These are phyloP conservation scores for Hypoxylon sp. DNA, from an alignment of 2,329 filamentous ascomycete genomes.

Conservation along the genomic window DNA sequence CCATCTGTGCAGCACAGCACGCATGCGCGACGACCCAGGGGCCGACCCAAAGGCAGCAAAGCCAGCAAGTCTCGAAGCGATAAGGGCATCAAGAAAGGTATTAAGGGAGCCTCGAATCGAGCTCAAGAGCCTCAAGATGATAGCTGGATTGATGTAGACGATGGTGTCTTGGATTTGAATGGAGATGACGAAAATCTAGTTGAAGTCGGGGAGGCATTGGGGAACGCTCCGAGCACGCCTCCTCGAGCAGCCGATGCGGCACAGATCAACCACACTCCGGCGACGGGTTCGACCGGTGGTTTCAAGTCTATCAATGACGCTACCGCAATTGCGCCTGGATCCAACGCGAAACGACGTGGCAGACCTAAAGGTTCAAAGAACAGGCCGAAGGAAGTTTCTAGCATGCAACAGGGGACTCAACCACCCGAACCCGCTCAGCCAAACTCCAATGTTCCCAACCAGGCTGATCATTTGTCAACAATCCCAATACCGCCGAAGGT, in stretches of 20 bases:
- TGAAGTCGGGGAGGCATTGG: slow-evolving; percentile 41
- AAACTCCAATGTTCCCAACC: slow-evolving; percentile 22
- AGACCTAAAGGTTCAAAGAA: slow-evolving; percentile 67
- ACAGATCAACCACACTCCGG: slow-evolving; percentile 41
- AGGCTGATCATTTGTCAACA: slow-evolving; percentile 26
- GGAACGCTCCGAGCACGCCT: slow-evolving; percentile 45
- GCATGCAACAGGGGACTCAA: slow-evolving; percentile 46
- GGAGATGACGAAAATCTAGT: slow-evolving; percentile 50
- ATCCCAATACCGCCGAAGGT: slow-evolving; percentile 48
- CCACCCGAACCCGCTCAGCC: slow-evolving; percentile 21
- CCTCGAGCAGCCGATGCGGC: slow-evolving; percentile 37
- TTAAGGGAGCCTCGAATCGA: slow-evolving; percentile 40
- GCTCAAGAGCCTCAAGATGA: slow-evolving; percentile 53
- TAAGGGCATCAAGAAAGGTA: slow-evolving; percentile 64
- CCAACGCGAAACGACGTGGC: slow-evolving; percentile 57
- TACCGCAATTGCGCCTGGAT: slow-evolving; percentile 39
- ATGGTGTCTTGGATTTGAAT: slow-evolving; percentile 50
- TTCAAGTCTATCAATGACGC: slow-evolving; percentile 52
- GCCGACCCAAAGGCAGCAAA: slow-evolving; percentile 70
- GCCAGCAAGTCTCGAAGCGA: slow-evolving; percentile 61
- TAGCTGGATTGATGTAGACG: slow-evolving; percentile 62
- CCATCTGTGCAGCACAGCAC: slow-evolving; percentile 34
- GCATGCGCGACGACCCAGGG: slow-evolving; percentile 60
- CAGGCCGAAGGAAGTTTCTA: slow-evolving; percentile 55
- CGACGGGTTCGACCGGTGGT: slow-evolving; percentile 46